Percentiles rank a stretch among this genome's conserved stretches.
phyloP scores from a whole-genome alignment of 371 early-diverging fungal species.

The Lichtheimia hyalospora region DNA sequence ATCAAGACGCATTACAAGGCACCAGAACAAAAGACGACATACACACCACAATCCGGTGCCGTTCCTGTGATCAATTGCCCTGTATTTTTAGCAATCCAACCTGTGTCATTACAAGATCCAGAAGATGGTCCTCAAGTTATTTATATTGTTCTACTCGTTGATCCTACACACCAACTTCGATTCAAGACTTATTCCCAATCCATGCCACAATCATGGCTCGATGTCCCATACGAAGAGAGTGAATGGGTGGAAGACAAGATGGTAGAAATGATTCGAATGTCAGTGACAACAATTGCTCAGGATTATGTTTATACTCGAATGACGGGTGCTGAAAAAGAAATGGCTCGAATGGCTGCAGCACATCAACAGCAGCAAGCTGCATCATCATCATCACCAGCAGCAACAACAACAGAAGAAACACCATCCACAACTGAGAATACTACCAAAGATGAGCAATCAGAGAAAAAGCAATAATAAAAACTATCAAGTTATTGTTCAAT shows the following conservation, averaged over 20 bases:
- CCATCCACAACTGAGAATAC: too few relatives aligned
- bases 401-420: too few relatives aligned
- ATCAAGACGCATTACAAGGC: constrained; percentile 48
- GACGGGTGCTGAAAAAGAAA: constrained; percentile 33
- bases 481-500: too few relatives aligned
- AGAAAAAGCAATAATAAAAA: too few relatives aligned
- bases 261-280: constrained; percentile 55
- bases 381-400: not conserved
- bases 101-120: constrained; percentile 42
- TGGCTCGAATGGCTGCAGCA: constrained; percentile 12
- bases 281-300: constrained; percentile 62
- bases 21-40: constrained; percentile 20
- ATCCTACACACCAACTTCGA: constrained; percentile 61
- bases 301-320: constrained; percentile 74
- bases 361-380: constrained; percentile 1
- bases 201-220: constrained; percentile 58
- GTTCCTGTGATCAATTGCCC: constrained; percentile 59
- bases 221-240: constrained; percentile 66
- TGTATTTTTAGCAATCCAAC: constrained; percentile 67
- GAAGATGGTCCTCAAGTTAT: constrained; percentile 38
- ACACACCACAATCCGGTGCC: constrained; percentile 38
- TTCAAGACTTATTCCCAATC: constrained; percentile 64
- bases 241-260: constrained; percentile 73
- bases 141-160: constrained; percentile 54
- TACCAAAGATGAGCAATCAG: too few relatives aligned